Evolutionary conservation across 306 rosid genomes (phyloP), one percentile per base, ranked within the genome.

Genomic region (Geum urbanum): DNA sequence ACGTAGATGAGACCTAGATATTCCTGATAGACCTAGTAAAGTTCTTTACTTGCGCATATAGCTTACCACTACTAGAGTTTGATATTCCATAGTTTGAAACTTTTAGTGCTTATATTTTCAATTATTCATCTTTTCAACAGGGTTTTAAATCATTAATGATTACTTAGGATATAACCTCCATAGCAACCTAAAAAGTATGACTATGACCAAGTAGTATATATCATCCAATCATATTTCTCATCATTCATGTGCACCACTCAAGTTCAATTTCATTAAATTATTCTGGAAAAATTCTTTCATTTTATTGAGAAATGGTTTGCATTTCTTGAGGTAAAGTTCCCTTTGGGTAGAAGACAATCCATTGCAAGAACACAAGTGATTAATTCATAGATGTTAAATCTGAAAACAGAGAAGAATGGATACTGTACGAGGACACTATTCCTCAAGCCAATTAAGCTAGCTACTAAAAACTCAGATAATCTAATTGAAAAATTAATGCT

Each of bases 1-100:
- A 80, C 78, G 80, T 84, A 83, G 74, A 9, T n/a, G 66, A 71
- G 48, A 58, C 69, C 35, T 40, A 39, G 11, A 50, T n/a, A 13
- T 41, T 32, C 40, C 39, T 9, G 20, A 56, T 35, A 7, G 10
- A 43, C 8, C 13, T 5, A 18, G 57, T 40, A 13, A 20, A 9
- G 24, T 8, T 16, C 58, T 54, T 54, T 43, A 14, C 73, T 55
- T 70, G 52, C 45, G 4, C 35, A 14, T 2, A 12, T 32, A 43
- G 15, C 5, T 12, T 20, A 4, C 53, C 44, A 5, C 8, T 59
- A 59, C 46, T 59, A 35, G 44, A 35, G 45, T 59, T 39, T 59
- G 65, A 19, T 59, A 41, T 27, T 11, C 43, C 14, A 57, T 14
- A 57, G 24, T 56, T 24, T 58, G 16, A 4, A 35, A 35, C 15